phyloP scores from a whole-genome alignment of 2,329 filamentous ascomycete species.

The Neospermospora avenae region DNA sequence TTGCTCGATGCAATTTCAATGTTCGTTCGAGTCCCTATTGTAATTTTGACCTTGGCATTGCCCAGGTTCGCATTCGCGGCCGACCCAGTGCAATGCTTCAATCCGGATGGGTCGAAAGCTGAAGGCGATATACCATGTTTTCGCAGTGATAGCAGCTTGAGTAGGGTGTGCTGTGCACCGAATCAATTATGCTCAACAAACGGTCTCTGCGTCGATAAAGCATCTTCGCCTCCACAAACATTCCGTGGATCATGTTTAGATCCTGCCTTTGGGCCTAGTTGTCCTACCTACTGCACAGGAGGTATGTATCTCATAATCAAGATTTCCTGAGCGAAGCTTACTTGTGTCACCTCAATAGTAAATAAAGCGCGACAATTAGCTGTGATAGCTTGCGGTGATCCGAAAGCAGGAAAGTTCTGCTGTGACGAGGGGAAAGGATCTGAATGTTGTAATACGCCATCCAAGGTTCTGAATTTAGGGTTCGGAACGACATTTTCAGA shows the following conservation, averaged over 20 bases:
- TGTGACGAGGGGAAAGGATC: slow-evolving; percentile 20
- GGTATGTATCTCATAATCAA: slow-evolving; percentile 9
- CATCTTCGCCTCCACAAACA: slow-evolving; percentile 3
- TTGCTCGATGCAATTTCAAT: slow-evolving; percentile 10
- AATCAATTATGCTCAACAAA: slow-evolving; percentile 21
- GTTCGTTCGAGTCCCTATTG: slow-evolving; percentile 8
- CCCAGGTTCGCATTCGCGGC: slow-evolving; percentile 2
- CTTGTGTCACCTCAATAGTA: slow-evolving; percentile 3
- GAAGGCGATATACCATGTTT: slow-evolving; percentile 19
- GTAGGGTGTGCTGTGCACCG: slow-evolving; percentile 16
- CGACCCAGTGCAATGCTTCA: slow-evolving; percentile 10
- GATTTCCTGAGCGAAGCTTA: neutral
- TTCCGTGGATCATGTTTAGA: slow-evolving; percentile 19
- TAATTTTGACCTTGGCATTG: slow-evolving; percentile 8
- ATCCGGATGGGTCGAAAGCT: slow-evolving; percentile 12
- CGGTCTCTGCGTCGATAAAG: slow-evolving; percentile 19
- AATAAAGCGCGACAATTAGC: slow-evolving; percentile 8
- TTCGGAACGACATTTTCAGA: slow-evolving; percentile 9
- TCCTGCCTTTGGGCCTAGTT: slow-evolving; percentile 12
- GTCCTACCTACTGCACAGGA: slow-evolving; percentile 20
- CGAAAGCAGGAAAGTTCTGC: slow-evolving; percentile 16
- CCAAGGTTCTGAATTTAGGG: slow-evolving; percentile 15
- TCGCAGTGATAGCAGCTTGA: slow-evolving; percentile 3
- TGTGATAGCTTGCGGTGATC: slow-evolving; percentile 16
- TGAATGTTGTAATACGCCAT: slow-evolving; percentile 11